Conservation (phyloP, 73 alveolate species). For the Paramecium primaurelia region DNA sequence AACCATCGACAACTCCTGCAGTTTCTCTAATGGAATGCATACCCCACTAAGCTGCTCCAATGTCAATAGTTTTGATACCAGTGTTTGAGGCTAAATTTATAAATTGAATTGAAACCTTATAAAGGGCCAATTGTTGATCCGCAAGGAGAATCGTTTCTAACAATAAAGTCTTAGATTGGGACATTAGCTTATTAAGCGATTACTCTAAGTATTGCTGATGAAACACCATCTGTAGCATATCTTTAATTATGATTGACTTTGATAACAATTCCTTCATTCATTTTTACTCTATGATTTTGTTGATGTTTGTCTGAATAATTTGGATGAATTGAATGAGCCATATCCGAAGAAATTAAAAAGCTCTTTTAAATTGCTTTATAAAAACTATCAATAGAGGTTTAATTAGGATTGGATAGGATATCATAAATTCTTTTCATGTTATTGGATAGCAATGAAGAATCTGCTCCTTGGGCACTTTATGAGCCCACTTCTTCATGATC, state of each 20-base stretch:
- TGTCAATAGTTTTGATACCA: slow-evolving; percentile 96
- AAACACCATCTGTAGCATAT: slow-evolving; percentile 93
- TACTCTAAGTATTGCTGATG: slow-evolving; percentile 84
- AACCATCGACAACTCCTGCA: slow-evolving; percentile 89
- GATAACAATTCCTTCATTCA: slow-evolving; percentile 94
- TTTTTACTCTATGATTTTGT: slow-evolving; percentile 81
- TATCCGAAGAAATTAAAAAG: slow-evolving; percentile 91
- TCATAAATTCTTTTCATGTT: slow-evolving; percentile 82
- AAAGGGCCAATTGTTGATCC: slow-evolving; percentile 98
- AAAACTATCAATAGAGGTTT: slow-evolving; percentile 67
- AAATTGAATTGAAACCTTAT: neutral
- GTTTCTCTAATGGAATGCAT: slow-evolving; percentile 98
- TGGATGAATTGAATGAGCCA: slow-evolving; percentile 98
- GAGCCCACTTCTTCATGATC: slow-evolving; percentile 99
- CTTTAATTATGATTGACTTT: slow-evolving; percentile 93
- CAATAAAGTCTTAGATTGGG: slow-evolving; percentile 95
- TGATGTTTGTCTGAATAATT: slow-evolving; percentile 96
- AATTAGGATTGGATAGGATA: slow-evolving; percentile 61
- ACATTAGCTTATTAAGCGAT: slow-evolving; percentile 80
- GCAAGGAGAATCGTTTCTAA: slow-evolving; percentile 95
- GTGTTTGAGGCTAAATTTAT: slow-evolving; percentile 82
- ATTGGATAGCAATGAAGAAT: slow-evolving; percentile 80
- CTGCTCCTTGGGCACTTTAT: slow-evolving; percentile 94
- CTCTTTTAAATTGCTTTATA: slow-evolving; percentile 75
- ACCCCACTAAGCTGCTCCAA: slow-evolving; percentile 96